Percentiles rank a stretch among this genome's conserved stretches.
These are phyloP conservation scores for Paraconiothyrium sp. DNA, from an alignment of 2,329 filamentous ascomycete species.

Conservation along the genomic window DNA sequence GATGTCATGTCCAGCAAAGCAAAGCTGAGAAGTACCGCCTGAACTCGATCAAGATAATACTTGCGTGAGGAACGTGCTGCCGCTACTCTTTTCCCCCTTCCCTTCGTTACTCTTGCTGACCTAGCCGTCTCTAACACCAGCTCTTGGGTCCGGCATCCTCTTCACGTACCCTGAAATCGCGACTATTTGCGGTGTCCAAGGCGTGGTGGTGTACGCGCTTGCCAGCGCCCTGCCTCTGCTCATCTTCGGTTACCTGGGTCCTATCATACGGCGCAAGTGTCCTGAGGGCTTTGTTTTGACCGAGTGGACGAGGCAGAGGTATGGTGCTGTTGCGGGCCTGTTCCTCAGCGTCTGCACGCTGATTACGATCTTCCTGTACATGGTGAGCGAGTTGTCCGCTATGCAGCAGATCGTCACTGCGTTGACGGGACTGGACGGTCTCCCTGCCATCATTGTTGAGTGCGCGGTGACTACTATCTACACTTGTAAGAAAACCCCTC, in stretches of 20 bases:
- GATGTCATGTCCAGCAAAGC: slow-evolving; percentile 43
- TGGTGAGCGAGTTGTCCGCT: slow-evolving; percentile 84
- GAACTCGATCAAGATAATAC: slow-evolving; percentile 99
- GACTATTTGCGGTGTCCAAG: slow-evolving; percentile 81
- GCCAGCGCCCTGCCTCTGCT: slow-evolving; percentile 77
- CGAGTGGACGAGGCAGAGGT: slow-evolving; percentile 83
- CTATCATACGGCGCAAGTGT: slow-evolving; percentile 80
- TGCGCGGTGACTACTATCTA: slow-evolving; percentile 83
- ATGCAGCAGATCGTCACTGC: slow-evolving; percentile 80
- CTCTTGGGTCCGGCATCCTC: slow-evolving; percentile 82
- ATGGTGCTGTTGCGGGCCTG: slow-evolving; percentile 73
- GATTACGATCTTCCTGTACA: slow-evolving; percentile 85
- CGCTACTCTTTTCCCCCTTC: slow-evolving; percentile 69
- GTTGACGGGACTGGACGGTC: slow-evolving; percentile 76
- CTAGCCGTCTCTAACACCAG: slow-evolving; percentile 58
- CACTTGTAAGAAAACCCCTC: slow-evolving; percentile 67
- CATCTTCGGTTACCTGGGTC: slow-evolving; percentile 77
- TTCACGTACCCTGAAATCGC: slow-evolving; percentile 85
- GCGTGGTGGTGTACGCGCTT: slow-evolving; percentile 78
- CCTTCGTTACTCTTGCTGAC: slow-evolving; percentile 42
- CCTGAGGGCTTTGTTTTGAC: slow-evolving; percentile 86
- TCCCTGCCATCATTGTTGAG: slow-evolving; percentile 81
- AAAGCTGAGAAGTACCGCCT: slow-evolving; percentile 96
- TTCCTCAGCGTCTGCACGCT: slow-evolving; percentile 82
- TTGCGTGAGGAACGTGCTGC: slow-evolving; percentile 98